phyloP scores from a whole-genome alignment of 495 filamentous ascomycete genomes.

The Annulohypoxylon moriforme region DNA sequence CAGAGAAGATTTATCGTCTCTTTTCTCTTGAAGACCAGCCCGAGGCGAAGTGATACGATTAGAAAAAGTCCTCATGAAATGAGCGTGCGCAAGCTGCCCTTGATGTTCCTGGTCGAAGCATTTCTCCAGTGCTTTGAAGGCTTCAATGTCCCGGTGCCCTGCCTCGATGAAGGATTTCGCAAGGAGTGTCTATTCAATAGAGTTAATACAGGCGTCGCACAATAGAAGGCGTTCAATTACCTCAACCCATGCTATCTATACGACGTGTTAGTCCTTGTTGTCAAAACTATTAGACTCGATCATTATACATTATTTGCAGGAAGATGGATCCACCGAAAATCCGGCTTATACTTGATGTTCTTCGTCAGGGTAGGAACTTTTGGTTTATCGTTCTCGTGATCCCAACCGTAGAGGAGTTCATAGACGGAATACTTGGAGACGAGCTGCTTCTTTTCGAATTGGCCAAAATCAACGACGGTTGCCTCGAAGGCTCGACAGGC shows the following conservation, averaged over 20 bases:
- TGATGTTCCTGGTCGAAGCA: conserved; percentile 73
- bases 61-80: conserved; percentile 74
- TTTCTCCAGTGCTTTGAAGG: conserved; percentile 73
- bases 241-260: conserved; percentile 52
- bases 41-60: conserved; percentile 66
- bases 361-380: conserved; percentile 65
- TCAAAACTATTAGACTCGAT: conserved; percentile 16
- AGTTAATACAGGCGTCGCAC: conserved; percentile 66
- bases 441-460: conserved; percentile 71
- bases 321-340: conserved; percentile 77
- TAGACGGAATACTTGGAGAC: conserved; percentile 67
- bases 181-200: conserved; percentile 63
- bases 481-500: conserved; percentile 73
- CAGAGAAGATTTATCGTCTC: conserved; percentile 47
- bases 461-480: conserved; percentile 75
- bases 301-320: conserved; percentile 61
- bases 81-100: conserved; percentile 69
- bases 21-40: conserved; percentile 54
- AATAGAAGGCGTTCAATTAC: conserved; percentile 34
- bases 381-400: conserved; percentile 65
- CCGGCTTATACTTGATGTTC: conserved; percentile 61
- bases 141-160: conserved; percentile 71
- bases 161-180: conserved; percentile 77
- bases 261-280: conserved; percentile 32
- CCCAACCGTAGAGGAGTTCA: conserved; percentile 71